Evolutionary conservation across 768 basidiomycete species (phyloP).

Genomic region (Nevesoporus exiguus): DNA sequence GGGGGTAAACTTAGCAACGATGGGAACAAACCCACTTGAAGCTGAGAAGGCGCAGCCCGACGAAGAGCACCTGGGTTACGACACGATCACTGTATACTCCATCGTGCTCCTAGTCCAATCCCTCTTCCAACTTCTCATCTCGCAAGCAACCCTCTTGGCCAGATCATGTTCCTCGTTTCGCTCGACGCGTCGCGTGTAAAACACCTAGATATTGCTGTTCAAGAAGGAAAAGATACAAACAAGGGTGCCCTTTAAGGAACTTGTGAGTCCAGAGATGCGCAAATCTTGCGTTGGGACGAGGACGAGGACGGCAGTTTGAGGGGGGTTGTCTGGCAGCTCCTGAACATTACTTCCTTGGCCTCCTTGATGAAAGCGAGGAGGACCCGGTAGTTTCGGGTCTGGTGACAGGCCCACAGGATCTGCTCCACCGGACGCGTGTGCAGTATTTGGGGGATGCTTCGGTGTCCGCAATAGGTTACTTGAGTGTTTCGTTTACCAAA

Average conservation of each 20-base stretch:
- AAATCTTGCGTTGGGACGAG: constrained; percentile 15
- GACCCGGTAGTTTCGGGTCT: too few relatives aligned
- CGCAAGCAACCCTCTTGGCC: constrained; percentile 34
- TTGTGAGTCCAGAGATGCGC: constrained; percentile 1
- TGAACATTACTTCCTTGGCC: too few relatives aligned
- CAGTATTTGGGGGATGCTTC: too few relatives aligned
- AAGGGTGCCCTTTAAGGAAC: constrained; percentile 9
- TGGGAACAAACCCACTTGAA: too few relatives aligned
- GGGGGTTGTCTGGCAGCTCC: too few relatives aligned
- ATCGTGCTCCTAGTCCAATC: constrained; percentile 30
- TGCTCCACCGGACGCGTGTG: too few relatives aligned
- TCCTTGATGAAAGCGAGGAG: too few relatives aligned
- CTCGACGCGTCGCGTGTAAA: constrained; percentile 34
- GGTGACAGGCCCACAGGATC: too few relatives aligned
- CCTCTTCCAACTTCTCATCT: constrained; percentile 33
- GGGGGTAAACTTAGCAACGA: too few relatives aligned
- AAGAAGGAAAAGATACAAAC: constrained; percentile 29
- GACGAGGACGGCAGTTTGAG: constrained; percentile 20
- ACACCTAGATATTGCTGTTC: constrained; percentile 7
- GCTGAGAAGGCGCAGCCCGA: too few relatives aligned
- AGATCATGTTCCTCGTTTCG: constrained; percentile 31
- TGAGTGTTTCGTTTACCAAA: too few relatives aligned
- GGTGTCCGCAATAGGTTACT: too few relatives aligned
- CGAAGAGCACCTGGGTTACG: not conserved
- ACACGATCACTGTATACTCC: constrained; percentile 20